phyloP scores from a whole-genome alignment of 768 basidiomycete species.

The Dentipellis fragilis region DNA sequence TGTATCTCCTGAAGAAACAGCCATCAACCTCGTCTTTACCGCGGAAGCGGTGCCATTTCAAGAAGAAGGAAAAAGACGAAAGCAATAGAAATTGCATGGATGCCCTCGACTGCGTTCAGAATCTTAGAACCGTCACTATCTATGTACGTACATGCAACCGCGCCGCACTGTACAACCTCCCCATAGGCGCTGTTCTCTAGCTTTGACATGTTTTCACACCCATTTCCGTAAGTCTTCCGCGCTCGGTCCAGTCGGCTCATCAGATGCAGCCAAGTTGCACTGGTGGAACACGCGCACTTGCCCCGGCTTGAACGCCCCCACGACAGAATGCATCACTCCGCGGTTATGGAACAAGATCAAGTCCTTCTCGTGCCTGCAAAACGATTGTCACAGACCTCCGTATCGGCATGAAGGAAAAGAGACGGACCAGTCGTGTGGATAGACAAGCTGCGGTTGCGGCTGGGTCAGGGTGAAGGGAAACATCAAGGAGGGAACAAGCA shows the following conservation, averaged over 20 bases:
- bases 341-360: conserved; percentile 83
- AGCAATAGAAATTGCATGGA: no score
- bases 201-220: conserved; percentile 25
- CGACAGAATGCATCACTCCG: conserved; percentile 71
- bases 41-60: no score
- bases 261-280: conserved; percentile 79
- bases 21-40: no score
- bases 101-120: no score
- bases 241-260: conserved; percentile 57
- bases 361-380: conserved; percentile 39
- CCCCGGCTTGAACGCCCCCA: conserved; percentile 58
- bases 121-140: no score
- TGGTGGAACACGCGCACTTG: conserved; percentile 73
- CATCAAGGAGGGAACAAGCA: conserved; percentile 12
- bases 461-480: neutral
- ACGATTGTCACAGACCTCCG: no score
- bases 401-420: no score
- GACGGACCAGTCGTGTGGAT: conserved; percentile 75
- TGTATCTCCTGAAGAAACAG: no score
- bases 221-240: conserved; percentile 55
- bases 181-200: no score
- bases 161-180: no score
- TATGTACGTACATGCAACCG: no score
- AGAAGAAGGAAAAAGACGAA: no score
- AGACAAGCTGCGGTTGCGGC: conserved; percentile 45